A percentile compares a stretch with the other conserved stretches of the same genome.
These are phyloP conservation scores for Gastrolobium bilobum DNA, from an alignment of 306 rosid species.

Conservation along the genomic window DNA sequence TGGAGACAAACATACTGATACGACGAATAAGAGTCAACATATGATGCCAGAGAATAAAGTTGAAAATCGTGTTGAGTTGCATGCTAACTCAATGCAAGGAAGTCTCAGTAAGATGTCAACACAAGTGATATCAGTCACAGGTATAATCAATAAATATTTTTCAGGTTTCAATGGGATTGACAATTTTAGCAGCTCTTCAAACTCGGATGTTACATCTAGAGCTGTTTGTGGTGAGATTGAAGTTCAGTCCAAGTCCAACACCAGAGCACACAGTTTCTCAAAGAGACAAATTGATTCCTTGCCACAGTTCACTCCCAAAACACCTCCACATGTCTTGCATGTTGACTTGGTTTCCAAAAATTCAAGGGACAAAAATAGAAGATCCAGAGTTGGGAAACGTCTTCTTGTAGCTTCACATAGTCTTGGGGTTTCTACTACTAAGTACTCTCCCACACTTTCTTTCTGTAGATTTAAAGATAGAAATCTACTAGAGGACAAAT, in stretches of 20 bases:
- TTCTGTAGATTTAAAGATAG: conserved; percentile 53
- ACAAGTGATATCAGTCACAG: conserved; percentile 71
- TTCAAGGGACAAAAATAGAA: conserved; percentile 35
- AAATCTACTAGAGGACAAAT: conserved; percentile 46
- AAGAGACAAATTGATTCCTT: conserved; percentile 42
- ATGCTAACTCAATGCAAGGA: conserved; percentile 48
- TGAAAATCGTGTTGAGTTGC: conserved; percentile 46
- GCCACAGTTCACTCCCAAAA: conserved; percentile 48
- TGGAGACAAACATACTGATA: conserved; percentile 32
- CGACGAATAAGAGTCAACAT: conserved; percentile 18
- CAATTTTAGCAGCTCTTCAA: conserved; percentile 53
- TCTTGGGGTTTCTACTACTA: conserved; percentile 62
- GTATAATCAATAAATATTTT: conserved; percentile 72
- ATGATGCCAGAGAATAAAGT: conserved; percentile 45
- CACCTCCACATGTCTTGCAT: conserved; percentile 50
- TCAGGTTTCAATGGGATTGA: conserved; percentile 48
- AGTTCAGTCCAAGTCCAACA: conserved; percentile 51
- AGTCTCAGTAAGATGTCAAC: conserved; percentile 62
- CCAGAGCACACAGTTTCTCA: conserved; percentile 24
- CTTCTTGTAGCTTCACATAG: conserved; percentile 66
- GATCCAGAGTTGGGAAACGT: conserved; percentile 63
- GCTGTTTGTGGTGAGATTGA: conserved; percentile 48
- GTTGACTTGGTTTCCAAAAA: conserved; percentile 45
- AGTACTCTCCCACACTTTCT: conserved; percentile 53
- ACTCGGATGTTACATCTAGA: conserved; percentile 57